phyloP scores from a whole-genome alignment of 225 moss, liverwort and hornwort genomes.

The Pseudoscleropodium purum region DNA sequence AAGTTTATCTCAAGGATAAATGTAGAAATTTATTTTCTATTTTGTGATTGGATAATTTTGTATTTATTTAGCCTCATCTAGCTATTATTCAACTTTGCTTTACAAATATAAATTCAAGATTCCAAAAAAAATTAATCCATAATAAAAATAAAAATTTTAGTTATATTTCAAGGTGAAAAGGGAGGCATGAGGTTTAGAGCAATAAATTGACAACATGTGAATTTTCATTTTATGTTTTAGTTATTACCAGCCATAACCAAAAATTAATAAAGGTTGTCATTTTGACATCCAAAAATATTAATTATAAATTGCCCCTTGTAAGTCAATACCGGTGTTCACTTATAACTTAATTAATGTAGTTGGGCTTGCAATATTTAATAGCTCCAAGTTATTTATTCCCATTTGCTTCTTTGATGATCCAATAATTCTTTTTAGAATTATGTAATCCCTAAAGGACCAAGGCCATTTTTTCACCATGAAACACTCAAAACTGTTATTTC shows the following conservation, averaged over 20 bases:
- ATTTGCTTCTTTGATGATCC: neutral
- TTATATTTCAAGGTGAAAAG: neutral
- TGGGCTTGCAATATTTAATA: neutral
- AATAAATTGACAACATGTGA: neutral
- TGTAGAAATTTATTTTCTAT: neutral
- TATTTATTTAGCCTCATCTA: neutral
- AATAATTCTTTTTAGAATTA: neutral
- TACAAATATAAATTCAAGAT: neutral
- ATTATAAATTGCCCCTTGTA: neutral
- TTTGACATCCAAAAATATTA: neutral
- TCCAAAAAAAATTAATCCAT: neutral
- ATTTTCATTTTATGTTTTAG: neutral
- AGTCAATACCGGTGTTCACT: neutral
- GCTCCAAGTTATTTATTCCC: neutral
- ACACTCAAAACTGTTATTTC: too few species aligned
- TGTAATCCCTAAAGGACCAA: too few species aligned
- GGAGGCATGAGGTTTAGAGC: too few species aligned
- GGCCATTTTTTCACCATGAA: too few species aligned
- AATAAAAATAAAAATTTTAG: neutral
- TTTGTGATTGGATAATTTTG: accelerated
- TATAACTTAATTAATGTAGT: neutral
- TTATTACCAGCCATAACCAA: neutral
- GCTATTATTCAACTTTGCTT: neutral
- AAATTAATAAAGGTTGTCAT: neutral
- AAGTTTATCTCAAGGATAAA: neutral